Percentiles rank a stretch among this genome's conserved stretches.
These are phyloP conservation scores for Colletotrichum brevisporum DNA, from an alignment of 2,329 filamentous ascomycete species.

Conservation along the genomic window DNA sequence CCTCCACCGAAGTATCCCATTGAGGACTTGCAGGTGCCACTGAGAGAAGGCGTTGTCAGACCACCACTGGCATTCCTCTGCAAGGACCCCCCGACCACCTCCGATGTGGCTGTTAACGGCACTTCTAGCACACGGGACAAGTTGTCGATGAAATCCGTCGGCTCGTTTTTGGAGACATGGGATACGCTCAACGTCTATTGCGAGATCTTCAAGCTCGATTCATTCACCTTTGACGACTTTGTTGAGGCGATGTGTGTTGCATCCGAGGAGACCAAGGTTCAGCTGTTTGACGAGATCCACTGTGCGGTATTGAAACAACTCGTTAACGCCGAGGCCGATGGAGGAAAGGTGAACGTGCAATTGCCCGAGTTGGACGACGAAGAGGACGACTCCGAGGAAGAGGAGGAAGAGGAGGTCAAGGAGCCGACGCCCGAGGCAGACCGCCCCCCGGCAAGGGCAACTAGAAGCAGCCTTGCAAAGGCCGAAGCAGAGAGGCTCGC, in stretches of 20 bases:
- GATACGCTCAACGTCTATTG: conserved; percentile 99
- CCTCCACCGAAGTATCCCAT: conserved; percentile 94
- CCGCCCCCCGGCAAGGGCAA: conserved; percentile 78
- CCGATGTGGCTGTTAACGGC: conserved; percentile 47
- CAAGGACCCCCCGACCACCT: conserved; percentile 69
- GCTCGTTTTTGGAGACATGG: conserved; percentile 90
- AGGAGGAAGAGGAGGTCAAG: conserved; percentile 68
- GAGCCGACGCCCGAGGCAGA: conserved; percentile 79
- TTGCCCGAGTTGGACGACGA: conserved; percentile 82
- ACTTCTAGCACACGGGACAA: conserved; percentile 66
- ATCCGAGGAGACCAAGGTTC: conserved; percentile 80
- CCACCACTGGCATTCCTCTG: conserved; percentile 86
- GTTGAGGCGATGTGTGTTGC: conserved; percentile 87
- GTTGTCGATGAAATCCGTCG: conserved; percentile 88
- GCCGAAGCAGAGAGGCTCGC: conserved; percentile 79
- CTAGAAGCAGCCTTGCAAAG: conserved; percentile 88
- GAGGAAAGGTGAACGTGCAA: conserved; percentile 83
- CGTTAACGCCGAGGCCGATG: conserved; percentile 80
- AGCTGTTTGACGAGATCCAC: conserved; percentile 91
- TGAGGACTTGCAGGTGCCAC: conserved; percentile 88
- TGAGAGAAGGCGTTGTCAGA: conserved; percentile 75
- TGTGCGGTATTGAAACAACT: conserved; percentile 91
- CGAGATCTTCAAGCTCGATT: conserved; percentile 93
- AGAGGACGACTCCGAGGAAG: conserved; percentile 76
- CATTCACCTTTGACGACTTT: conserved; percentile 98